These are phyloP conservation scores for Orbilia ellipsospora DNA, from an alignment of 2,329 filamentous ascomycete species.

Conservation along the genomic window DNA sequence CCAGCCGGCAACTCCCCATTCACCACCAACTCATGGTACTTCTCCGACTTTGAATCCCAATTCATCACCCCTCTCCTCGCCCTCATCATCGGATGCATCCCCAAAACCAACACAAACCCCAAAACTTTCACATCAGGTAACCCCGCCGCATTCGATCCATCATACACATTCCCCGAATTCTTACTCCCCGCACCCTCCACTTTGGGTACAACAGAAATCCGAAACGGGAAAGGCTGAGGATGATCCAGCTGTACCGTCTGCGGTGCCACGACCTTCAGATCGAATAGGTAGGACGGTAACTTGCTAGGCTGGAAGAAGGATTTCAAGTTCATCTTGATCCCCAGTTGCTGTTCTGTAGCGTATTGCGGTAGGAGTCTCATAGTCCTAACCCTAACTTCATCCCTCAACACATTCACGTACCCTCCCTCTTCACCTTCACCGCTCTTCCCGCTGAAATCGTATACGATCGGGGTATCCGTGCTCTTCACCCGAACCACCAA, in stretches of 20 bases:
- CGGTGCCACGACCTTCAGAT: constrained; percentile 23
- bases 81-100: constrained; percentile 41
- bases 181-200: neutral
- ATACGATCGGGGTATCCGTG: constrained; percentile 33
- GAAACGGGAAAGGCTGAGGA: constrained; percentile 29
- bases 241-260: constrained; percentile 41
- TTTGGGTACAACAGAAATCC: constrained; percentile 39
- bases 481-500: constrained; percentile 25
- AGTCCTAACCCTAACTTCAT: constrained; percentile 32
- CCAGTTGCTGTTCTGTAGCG: constrained; percentile 27
- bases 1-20: constrained; percentile 31
- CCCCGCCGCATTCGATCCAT: neutral
- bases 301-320: constrained; percentile 37
- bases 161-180: constrained; percentile 18
- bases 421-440: neutral
- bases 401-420: constrained; percentile 3
- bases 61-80: constrained; percentile 25
- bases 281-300: constrained; percentile 45
- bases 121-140: constrained; percentile 43
- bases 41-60: constrained; percentile 22
- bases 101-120: constrained; percentile 25
- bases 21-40: constrained; percentile 37
- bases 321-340: constrained; percentile 34
- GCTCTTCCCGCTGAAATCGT: neutral
- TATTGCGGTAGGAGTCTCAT: constrained; percentile 36